Evolutionary conservation across 208 protist genomes (phyloP), one percentile per base, ranked within the genome.

Genomic region (Sergeia podlipaevii): DNA sequence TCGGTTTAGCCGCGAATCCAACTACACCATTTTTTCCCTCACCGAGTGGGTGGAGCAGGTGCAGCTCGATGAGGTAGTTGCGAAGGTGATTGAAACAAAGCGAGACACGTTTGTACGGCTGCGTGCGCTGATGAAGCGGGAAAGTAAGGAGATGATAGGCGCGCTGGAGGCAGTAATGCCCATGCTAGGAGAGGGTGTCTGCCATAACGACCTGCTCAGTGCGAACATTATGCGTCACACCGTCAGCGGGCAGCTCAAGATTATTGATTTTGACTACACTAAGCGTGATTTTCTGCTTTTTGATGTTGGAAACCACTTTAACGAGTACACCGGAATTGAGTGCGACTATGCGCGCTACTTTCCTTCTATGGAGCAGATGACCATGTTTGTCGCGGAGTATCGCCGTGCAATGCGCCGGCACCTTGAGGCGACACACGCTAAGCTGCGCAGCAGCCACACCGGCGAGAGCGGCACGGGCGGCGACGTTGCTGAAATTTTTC

Each of bases 261-360:
- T 96, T 43, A 97, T 97, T 64, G 93, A 97, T 71, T 97, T 95
- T 64, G 93, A 97, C 53, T 97, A 97, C 70, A 79, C 74, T 0
- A 81, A 76, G 45, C 75, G 85, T 8, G 87, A 94, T 63, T 96
- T 80, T 51, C 56, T 91, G 47, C 51, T 90, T 0, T 97, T 91
- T 60, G 93, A 97, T 48, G 61, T 94, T 32, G 93, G 82, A 3
- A 97, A 97, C 61, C 87, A 96, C 73, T 94, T 97, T 51, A 89
- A 90, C 63, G 93, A 97, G 65, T 95, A 94, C 73, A 70, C 77
- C 1, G 93, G 90, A 3, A 72, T 95, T 2, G 85, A 97, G 29
- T 94, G 86, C 65, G 77, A 96, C 67, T 95, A 95, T 56, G 68
- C 52, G 23, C 55, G 41, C 11, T 83, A 85, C 59, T 96, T 92